Conservation (phyloP, 1,139 yeast species). For the Nadsonia commutata region DNA sequence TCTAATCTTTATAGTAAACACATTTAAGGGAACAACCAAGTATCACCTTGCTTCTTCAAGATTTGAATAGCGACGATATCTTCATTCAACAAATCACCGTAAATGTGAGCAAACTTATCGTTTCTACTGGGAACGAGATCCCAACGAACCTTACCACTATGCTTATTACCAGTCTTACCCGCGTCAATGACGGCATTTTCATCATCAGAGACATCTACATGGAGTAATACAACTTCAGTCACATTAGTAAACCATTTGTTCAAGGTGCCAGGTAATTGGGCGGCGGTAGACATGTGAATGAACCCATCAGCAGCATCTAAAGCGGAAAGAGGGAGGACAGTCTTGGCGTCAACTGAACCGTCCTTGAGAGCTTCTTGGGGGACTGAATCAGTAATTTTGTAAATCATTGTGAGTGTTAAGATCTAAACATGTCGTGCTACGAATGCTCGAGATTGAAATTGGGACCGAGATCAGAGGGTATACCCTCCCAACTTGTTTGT, state of each 20-base stretch:
- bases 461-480: no score
- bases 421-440: neutral
- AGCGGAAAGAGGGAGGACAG: constrained; percentile 16
- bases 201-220: constrained; percentile 15
- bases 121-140: constrained; percentile 16
- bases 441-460: no score
- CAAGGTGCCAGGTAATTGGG: constrained; percentile 16
- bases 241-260: constrained; percentile 12
- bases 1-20: no score
- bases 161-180: constrained; percentile 17
- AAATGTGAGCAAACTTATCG: constrained; percentile 17
- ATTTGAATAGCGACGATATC: constrained; percentile 14
- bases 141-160: constrained; percentile 16
- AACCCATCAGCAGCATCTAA: constrained; percentile 19
- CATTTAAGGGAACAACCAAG: constrained; percentile 6
- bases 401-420: constrained; percentile 11
- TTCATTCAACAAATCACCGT: constrained; percentile 17
- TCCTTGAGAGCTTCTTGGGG: constrained; percentile 17
- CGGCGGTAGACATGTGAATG: constrained; percentile 17
- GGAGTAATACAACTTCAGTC: constrained; percentile 14
- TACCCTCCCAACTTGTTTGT: no score
- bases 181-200: constrained; percentile 11
- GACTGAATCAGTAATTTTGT: constrained; percentile 16
- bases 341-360: constrained; percentile 12
- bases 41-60: constrained; percentile 8